A percentile compares a stretch with the other conserved stretches of the same genome.
phyloP scores from a whole-genome alignment of 148 eudicot genomes.

The Suaeda aralocaspica region DNA sequence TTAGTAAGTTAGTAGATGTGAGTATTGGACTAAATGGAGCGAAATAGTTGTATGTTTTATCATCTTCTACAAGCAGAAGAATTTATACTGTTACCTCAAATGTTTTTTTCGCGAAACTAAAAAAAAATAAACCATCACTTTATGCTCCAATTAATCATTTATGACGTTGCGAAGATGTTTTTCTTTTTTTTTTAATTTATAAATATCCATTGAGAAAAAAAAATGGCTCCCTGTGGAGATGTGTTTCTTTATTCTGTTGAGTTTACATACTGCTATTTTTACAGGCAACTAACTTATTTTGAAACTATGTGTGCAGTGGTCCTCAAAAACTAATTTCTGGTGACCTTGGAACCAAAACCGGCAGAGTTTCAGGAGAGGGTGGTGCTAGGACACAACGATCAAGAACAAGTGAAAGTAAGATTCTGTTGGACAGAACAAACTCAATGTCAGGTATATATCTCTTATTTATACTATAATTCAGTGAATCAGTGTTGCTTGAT shows the following conservation, averaged over 20 bases:
- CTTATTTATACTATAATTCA: too few relatives aligned
- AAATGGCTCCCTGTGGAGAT: background rate
- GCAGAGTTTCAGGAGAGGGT: constrained; percentile 22
- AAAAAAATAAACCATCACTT: too few relatives aligned
- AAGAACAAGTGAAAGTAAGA: constrained; percentile 19
- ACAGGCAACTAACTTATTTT: background rate
- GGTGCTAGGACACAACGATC: constrained; percentile 26
- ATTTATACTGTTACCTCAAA: too few relatives aligned
- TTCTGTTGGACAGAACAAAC: constrained; percentile 41
- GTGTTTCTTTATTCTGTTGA: background rate
- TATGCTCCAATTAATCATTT: too few relatives aligned
- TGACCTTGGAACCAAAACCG: constrained; percentile 26
- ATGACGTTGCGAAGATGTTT: too few relatives aligned
- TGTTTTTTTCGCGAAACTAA: too few relatives aligned
- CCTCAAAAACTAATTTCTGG: constrained; percentile 26
- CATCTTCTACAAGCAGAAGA: too few relatives aligned
- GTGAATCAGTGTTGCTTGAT: background rate
- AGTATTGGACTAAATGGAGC: too few relatives aligned
- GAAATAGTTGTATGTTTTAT: too few relatives aligned
- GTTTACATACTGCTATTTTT: background rate
- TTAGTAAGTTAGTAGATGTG: too few relatives aligned
- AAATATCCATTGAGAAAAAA: too few relatives aligned
- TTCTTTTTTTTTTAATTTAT: too few relatives aligned
- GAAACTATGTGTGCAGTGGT: constrained; percentile 31
- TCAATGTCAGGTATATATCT: constrained; percentile 43